These are phyloP conservation scores for Malus hybrid DNA, from an alignment of 331 rosid species.

Conservation along the genomic window DNA sequence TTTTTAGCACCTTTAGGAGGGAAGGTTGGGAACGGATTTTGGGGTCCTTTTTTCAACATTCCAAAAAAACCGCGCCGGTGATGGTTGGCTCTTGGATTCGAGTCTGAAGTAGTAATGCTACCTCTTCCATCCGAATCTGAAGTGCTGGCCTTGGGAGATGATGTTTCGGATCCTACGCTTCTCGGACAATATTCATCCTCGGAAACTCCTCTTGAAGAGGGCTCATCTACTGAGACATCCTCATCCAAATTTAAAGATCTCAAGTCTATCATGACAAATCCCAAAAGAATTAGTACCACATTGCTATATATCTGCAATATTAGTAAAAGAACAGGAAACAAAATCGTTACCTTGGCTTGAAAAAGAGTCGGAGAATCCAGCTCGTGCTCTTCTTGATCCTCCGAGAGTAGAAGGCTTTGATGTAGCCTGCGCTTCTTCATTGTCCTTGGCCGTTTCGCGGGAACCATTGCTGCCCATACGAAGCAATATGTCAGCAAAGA, in stretches of 20 bases:
- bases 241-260: conserved; percentile 33
- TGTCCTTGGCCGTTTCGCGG: conserved; percentile 21
- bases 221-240: conserved; percentile 10
- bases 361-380: conserved; percentile 57
- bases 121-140: conserved; percentile 48
- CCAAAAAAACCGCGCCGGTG: conserved; percentile 60
- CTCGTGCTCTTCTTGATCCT: conserved; percentile 27
- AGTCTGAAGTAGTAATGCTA: conserved; percentile 25
- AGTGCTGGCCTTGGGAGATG: conserved; percentile 57
- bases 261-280: conserved; percentile 31
- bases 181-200: conserved; percentile 22
- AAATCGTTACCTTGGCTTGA: conserved; percentile 38
- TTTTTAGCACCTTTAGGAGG: conserved; percentile 50
- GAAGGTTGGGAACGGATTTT: conserved; percentile 44
- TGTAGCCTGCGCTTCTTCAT: conserved; percentile 7
- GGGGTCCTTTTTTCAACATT: conserved; percentile 59
- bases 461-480: conserved; percentile 46
- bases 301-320: not conserved
- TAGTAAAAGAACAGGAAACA: not conserved
- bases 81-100: conserved; percentile 20
- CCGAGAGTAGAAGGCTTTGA: not conserved
- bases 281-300: conserved; percentile 14
- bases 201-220: conserved; percentile 21
- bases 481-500: conserved; percentile 21
- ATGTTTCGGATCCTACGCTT: conserved; percentile 39